Evolutionary conservation across 768 basidiomycete species (phyloP), one percentile per base, ranked within the genome.

Genomic region (Trametes punicea): DNA sequence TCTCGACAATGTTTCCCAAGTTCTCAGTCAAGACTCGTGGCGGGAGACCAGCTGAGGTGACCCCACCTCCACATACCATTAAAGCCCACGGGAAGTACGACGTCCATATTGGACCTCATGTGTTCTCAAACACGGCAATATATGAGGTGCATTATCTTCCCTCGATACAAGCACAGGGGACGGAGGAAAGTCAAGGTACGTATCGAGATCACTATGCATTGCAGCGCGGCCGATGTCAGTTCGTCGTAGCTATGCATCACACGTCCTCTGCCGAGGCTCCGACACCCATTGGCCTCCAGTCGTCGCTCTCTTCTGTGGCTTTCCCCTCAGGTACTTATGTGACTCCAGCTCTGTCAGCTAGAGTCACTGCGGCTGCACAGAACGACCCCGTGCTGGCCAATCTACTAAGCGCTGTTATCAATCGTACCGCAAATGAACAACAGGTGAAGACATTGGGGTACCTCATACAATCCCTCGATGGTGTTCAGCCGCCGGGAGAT

Each of bases 71-170:
- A 0, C 87, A 90, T 65, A 84, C 80, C 1, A 79, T 84, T 51
- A 81, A 82, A 61, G 75, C 75, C 29, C 76, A 85, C 31, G 88
- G 88, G 41, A 81, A 75, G 65, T 91, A 84, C 67, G 81, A 85
- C 51, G 69, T 93, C 33, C 77, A 82, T 62, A 81, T 93, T 29
- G 90, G 90, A 5, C 90, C 90, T 13, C 88, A 90, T 67, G 71
- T 75, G 25, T 92, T 92, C 63, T 65, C 74, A 30, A 81, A 84
- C 21, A 90, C 88, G 0, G 74, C 78, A 0, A 74, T 93, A 56
- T 90, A 83, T 60, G 88, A 92, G 70, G 85, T 87, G 8, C 79
- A 84, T 64, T 91, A 90, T 69, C 75, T 83, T 15, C 63, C 64
- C 11, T 40, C 52, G 10, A 23, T 33, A 2, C 56, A 23, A 15